Evolutionary conservation across 208 protist species (phyloP).

Genomic region (Trypanosoma boissoni): DNA sequence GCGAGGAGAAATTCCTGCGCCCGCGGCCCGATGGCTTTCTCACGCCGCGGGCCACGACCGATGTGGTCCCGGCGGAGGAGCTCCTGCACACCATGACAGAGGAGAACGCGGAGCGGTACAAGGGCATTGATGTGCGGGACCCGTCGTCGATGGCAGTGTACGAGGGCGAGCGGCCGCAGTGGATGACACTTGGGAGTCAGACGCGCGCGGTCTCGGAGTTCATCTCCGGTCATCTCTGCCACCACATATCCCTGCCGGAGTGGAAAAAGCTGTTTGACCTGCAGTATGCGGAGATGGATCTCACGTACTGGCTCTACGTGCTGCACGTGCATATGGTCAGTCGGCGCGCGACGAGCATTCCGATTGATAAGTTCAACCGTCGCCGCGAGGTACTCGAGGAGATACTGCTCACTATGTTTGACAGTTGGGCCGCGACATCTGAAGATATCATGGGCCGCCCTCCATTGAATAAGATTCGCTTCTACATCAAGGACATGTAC

Average conservation of each 20-base stretch:
- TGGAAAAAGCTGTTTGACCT: constrained; percentile 86
- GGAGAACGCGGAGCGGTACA: constrained; percentile 72
- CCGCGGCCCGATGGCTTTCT: constrained; percentile 63
- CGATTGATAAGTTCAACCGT: constrained; percentile 83
- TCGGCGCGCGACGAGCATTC: constrained; percentile 77
- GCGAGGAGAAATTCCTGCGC: constrained; percentile 74
- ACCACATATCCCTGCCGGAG: constrained; percentile 81
- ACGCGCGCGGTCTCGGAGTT: constrained; percentile 85
- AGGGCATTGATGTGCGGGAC: constrained; percentile 79
- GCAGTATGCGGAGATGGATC: constrained; percentile 87
- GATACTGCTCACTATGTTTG: constrained; percentile 85
- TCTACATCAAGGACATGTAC: constrained; percentile 91
- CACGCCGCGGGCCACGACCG: constrained; percentile 73
- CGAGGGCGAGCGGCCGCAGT: constrained; percentile 71
- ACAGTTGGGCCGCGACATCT: constrained; percentile 77
- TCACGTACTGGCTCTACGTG: constrained; percentile 89
- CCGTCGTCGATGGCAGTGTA: constrained; percentile 80
- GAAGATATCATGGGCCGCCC: constrained; percentile 87
- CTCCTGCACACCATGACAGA: constrained; percentile 56
- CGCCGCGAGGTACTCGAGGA: constrained; percentile 88
- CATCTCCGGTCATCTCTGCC: constrained; percentile 85
- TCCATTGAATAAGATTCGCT: constrained; percentile 83
- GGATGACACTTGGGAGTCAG: constrained; percentile 82
- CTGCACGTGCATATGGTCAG: constrained; percentile 84
- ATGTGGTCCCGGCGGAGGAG: constrained; percentile 62